Evolutionary conservation across 495 filamentous ascomycete species (phyloP).

Genomic region (Trichoderma orchidacearum): DNA sequence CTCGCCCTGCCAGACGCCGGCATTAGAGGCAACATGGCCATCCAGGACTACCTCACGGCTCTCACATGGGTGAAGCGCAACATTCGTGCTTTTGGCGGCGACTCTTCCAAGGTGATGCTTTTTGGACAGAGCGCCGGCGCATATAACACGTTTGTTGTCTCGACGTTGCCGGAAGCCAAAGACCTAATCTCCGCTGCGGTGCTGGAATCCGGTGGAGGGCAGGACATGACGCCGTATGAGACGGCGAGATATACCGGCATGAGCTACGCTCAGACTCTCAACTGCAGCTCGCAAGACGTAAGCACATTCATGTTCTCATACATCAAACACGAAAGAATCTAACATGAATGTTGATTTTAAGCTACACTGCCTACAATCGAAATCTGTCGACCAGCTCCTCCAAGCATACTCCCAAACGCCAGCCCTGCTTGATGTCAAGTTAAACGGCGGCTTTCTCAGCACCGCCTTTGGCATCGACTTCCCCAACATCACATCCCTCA

Average conservation of each 20-base stretch:
- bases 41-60: constrained; percentile 39
- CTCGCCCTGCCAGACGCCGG: constrained; percentile 17
- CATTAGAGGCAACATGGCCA: constrained; percentile 23
- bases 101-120: constrained; percentile 26
- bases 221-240: constrained; percentile 4
- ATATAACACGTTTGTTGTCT: constrained; percentile 14
- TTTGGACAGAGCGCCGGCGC: constrained; percentile 30
- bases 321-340: too few relatives aligned
- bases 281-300: neutral
- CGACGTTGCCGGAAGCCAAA: constrained; percentile 20
- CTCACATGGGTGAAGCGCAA: constrained; percentile 39
- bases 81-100: constrained; percentile 42
- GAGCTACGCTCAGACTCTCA: neutral
- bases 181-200: constrained; percentile 19
- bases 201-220: constrained; percentile 20
- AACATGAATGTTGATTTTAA: too few relatives aligned
- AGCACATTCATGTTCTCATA: neutral
- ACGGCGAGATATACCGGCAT: too few relatives aligned
- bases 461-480: too few relatives aligned
- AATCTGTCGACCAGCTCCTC: too few relatives aligned
- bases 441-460: too few relatives aligned
- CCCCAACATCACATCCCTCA: too few relatives aligned
- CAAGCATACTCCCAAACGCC: too few relatives aligned
- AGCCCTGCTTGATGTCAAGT: too few relatives aligned
- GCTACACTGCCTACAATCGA: too few relatives aligned